Evolutionary conservation across 495 filamentous ascomycete genomes (phyloP).

Genomic region (Cairneyella variabilis): DNA sequence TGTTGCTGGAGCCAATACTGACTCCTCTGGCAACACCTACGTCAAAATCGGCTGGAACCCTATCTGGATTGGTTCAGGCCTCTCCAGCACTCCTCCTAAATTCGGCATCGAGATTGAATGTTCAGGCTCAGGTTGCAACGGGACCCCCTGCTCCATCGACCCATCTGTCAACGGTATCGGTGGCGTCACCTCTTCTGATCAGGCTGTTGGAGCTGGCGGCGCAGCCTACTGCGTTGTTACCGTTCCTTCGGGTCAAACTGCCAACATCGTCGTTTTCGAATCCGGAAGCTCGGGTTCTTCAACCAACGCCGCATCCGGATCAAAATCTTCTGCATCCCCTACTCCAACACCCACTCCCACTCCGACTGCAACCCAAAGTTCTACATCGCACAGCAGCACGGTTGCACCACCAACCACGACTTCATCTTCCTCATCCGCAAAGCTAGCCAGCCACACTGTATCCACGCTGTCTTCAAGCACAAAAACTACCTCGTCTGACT

Average conservation of each 20-base stretch:
- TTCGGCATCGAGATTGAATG: constrained; percentile 74
- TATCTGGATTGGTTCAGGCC: constrained; percentile 58
- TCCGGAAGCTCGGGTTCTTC: neutral
- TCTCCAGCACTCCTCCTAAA: constrained; percentile 53
- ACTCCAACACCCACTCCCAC: neutral
- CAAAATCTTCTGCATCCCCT: constrained; percentile 1
- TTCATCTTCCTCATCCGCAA: neutral
- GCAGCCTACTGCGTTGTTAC: constrained; percentile 78
- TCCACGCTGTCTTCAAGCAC: constrained; percentile 1
- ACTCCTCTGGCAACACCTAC: constrained; percentile 59
- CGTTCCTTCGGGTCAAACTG: constrained; percentile 61
- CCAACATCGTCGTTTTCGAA: constrained; percentile 63
- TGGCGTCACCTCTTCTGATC: constrained; percentile 49
- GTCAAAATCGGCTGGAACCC: constrained; percentile 81
- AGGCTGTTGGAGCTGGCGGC: constrained; percentile 58
- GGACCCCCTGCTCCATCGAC: constrained; percentile 71
- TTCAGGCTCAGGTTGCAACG: constrained; percentile 61
- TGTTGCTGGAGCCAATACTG: constrained; percentile 74
- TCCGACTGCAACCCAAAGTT: neutral
- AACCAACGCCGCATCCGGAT: constrained; percentile 9
- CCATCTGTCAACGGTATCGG: constrained; percentile 57
- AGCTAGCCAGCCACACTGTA: constrained; percentile 1
- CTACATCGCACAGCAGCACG: neutral
- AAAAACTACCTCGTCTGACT: neutral
- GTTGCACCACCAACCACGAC: neutral